Evolutionary conservation across 2,329 filamentous ascomycete species (phyloP).

Genomic region (Bipolaris oryzae): DNA sequence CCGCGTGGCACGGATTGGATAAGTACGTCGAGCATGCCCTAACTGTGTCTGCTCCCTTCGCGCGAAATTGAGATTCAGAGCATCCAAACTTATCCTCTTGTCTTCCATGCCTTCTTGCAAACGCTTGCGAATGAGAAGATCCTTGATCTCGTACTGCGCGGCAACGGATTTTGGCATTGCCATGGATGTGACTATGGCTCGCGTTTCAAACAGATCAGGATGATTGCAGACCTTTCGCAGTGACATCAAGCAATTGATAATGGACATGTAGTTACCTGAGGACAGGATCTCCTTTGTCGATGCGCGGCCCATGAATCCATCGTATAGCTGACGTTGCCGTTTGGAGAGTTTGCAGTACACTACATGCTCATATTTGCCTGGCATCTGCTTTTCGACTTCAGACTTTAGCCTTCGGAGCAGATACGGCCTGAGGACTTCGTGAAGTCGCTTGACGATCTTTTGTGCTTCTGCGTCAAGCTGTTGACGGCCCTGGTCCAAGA

Average conservation of each 20-base stretch:
- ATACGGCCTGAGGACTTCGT: conserved; percentile 92
- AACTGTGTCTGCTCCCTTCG: conserved; percentile 67
- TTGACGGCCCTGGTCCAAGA: conserved; percentile 90
- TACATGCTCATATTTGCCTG: conserved; percentile 95
- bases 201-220: conserved; percentile 93
- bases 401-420: conserved; percentile 88
- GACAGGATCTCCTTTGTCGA: conserved; percentile 88
- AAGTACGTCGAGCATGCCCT: conserved; percentile 53
- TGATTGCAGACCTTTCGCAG: conserved; percentile 98
- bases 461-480: conserved; percentile 94
- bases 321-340: conserved; percentile 91
- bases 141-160: conserved; percentile 74
- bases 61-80: conserved; percentile 79
- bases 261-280: conserved; percentile 94
- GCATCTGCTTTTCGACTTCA: conserved; percentile 99
- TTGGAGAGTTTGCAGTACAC: conserved; percentile 95
- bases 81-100: conserved; percentile 71
- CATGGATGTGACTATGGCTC: conserved; percentile 96
- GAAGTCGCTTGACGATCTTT: conserved; percentile 88
- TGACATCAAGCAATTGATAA: conserved; percentile 98
- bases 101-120: conserved; percentile 68
- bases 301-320: conserved; percentile 89
- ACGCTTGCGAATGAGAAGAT: conserved; percentile 70
- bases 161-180: conserved; percentile 82
- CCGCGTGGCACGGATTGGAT: conserved; percentile 66